Percentiles rank a stretch among this genome's conserved stretches.
These are phyloP conservation scores for Hortiboletus rubellus DNA, from an alignment of 1,284 basidiomycete genomes.

Conservation along the genomic window DNA sequence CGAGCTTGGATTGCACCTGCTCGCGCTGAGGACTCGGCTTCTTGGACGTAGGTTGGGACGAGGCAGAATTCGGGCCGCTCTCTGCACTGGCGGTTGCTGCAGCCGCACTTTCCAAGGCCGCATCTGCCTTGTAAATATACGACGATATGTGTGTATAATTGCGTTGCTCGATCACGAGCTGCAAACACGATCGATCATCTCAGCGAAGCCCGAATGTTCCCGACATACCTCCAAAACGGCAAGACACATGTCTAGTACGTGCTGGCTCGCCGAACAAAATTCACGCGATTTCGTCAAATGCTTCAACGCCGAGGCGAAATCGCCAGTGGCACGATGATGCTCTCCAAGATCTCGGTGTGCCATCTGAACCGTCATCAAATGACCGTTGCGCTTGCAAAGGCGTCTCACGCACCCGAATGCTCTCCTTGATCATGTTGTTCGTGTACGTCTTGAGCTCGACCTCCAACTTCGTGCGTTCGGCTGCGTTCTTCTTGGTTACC, in stretches of 20 bases:
- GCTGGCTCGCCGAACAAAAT: slow-evolving; percentile 80
- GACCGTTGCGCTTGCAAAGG: too few species aligned
- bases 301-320: slow-evolving; percentile 67
- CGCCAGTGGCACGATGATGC: slow-evolving; percentile 70
- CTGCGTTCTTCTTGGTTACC: slow-evolving; percentile 56
- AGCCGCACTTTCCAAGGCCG: slow-evolving; percentile 69
- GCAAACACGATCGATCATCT: slow-evolving; percentile 2
- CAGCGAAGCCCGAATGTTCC: neutral
- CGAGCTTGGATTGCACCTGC: slow-evolving; percentile 72
- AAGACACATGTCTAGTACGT: slow-evolving; percentile 85
- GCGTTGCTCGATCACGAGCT: slow-evolving; percentile 81
- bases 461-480: slow-evolving; percentile 74
- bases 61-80: slow-evolving; percentile 16
- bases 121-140: slow-evolving; percentile 90
- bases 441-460: slow-evolving; percentile 88
- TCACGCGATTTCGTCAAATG: slow-evolving; percentile 85
- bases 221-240: slow-evolving; percentile 68
- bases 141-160: slow-evolving; percentile 82
- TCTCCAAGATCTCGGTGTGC: slow-evolving; percentile 82
- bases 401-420: slow-evolving; percentile 63
- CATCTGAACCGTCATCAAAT: slow-evolving; percentile 44
- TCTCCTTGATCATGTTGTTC: slow-evolving; percentile 94
- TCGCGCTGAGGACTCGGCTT: slow-evolving; percentile 54
- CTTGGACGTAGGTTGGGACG: slow-evolving; percentile 42
- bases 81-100: slow-evolving; percentile 26